These are phyloP conservation scores for Primulina huaijiensis DNA, from an alignment of 257 asterid genomes.

Conservation along the genomic window DNA sequence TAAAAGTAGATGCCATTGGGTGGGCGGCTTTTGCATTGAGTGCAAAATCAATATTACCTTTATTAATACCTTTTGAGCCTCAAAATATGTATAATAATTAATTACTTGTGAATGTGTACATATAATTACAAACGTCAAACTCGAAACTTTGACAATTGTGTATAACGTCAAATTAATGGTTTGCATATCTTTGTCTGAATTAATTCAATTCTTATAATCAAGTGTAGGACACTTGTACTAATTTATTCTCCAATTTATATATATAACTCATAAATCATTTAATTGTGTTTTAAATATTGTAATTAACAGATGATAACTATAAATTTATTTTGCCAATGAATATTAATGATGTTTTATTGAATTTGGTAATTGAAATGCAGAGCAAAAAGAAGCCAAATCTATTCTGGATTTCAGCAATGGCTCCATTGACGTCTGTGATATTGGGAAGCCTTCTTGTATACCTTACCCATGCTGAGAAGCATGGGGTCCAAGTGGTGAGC, in stretches of 20 bases:
- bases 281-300: background rate
- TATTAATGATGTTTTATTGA: background rate
- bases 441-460: conserved; percentile 75
- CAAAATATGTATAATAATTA: no score
- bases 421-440: conserved; percentile 76
- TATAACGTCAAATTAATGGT: no score
- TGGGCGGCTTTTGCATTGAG: background rate
- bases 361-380: conserved; percentile 37
- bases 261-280: background rate
- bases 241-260: no score
- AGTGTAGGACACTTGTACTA: background rate
- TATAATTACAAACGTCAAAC: background rate
- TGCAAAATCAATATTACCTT: background rate
- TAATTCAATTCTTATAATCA: no score
- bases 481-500: conserved; percentile 89
- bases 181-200: no score
- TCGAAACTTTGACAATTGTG: background rate
- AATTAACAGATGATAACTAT: no score
- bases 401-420: conserved; percentile 95
- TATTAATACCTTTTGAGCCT: background rate
- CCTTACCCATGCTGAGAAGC: conserved; percentile 83
- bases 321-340: background rate
- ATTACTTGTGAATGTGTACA: no score
- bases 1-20: background rate
- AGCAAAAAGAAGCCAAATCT: conserved; percentile 69